Conservation (phyloP, 305 asterid genomes). For the Fraxinus xanthoxyloides region DNA sequence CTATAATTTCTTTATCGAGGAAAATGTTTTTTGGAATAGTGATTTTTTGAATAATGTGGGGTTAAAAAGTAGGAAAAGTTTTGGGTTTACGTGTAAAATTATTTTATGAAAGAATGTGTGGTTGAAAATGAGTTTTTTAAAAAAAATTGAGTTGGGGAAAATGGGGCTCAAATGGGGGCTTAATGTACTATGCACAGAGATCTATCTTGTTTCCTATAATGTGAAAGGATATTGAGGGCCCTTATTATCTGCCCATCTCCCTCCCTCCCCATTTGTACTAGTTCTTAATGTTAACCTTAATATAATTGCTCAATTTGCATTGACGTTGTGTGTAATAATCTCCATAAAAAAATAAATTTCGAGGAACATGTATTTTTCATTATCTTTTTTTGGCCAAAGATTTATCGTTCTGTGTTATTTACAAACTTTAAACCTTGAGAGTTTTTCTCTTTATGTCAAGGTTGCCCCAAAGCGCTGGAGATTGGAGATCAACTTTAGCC, state of each 20-base stretch:
- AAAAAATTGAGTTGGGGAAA: no score
- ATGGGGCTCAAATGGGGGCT: no score
- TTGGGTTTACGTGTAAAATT: no score
- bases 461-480: slow-evolving; percentile 96
- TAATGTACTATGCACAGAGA: background rate
- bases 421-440: background rate
- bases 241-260: background rate
- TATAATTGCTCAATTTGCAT: background rate
- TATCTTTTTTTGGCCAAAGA: background rate
- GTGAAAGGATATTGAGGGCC: background rate
- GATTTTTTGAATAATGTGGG: no score
- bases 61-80: no score
- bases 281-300: background rate
- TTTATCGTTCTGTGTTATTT: background rate
- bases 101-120: no score
- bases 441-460: slow-evolving; percentile 31
- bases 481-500: slow-evolving; percentile 83
- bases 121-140: no score
- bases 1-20: background rate
- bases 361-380: background rate
- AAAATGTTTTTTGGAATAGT: no score
- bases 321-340: slow-evolving; percentile 4
- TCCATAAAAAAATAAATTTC: background rate
- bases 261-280: background rate
- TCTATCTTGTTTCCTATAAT: background rate